Base-by-base conservation (phyloP, 768 basidiomycete species). In the Russula brevipes region DNA sequence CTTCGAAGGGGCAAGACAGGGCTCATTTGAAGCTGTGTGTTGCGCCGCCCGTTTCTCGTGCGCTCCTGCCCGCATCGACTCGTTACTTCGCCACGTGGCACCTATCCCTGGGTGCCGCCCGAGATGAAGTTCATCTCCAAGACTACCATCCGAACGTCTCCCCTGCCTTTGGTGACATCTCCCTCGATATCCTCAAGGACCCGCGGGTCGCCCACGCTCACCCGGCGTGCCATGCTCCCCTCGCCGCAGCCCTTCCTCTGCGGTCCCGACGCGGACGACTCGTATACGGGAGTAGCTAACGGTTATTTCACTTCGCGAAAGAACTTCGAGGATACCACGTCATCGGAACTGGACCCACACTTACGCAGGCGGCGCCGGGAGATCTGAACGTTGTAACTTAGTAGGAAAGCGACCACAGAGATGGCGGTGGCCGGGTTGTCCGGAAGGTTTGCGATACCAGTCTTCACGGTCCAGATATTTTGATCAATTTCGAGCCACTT, bases 51-150 rank as follows among this genome's bases (percentile, higher is more conserved):
- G 7, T 42, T 54, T 16, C 5, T 33, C 36, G 24, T 24, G 24
- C 24, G 24, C 24, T 24, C 24, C 24, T 24, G 24, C 24, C 24
- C 24, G 24, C 24, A 24, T 54, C 33, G 44, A 39, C 66, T 47
- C 66, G 58, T 67, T 14, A 19, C 33, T 33, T 47, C 70, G 93
- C 91, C 94, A 97, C 71, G 96, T 98, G 68, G 80, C 88, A 30
- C 91, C 97, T 92, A 92, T 72, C 91, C 90, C 17, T 92, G 93
- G 73, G 88, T 91, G 71, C 93, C 95, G 0, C 88, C 94, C 58
- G 96, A 97, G 81, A 95, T 97, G 92, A 94, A 94, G 73, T 98
- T 98, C 76, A 85, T 96, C 65, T 98, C 95, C 44, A 94, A 94
- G 74, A 88, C 33, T 97, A 94, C 73, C 94, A 98, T 73, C 95